Evolutionary conservation across 768 basidiomycete species (phyloP).

Genomic region (Grammothele lineata): DNA sequence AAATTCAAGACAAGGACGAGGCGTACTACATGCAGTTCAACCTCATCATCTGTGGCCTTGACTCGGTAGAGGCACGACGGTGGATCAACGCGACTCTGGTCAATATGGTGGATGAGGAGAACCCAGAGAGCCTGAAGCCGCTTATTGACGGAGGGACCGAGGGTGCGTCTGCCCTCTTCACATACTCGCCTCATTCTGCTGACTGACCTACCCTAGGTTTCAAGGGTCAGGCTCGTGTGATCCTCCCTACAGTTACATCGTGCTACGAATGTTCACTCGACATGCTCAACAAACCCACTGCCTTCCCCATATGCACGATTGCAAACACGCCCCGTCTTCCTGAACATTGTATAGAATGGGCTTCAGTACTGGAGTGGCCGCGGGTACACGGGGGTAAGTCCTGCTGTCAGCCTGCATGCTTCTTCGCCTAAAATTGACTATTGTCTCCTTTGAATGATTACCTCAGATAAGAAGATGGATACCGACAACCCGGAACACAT

Average conservation of each 20-base stretch:
- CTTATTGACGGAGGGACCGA: conserved; percentile 98
- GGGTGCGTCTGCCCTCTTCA: conserved; percentile 44
- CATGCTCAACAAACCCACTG: conserved; percentile 96
- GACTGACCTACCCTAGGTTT: conserved; percentile 57
- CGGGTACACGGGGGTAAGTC: conserved; percentile 75
- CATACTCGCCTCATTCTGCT: not conserved
- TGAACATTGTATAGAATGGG: conserved; percentile 99
- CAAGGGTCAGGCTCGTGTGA: conserved; percentile 97
- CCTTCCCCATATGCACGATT: conserved; percentile 98
- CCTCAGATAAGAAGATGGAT: conserved; percentile 88
- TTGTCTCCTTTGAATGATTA: too few relatives aligned
- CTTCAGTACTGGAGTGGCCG: conserved; percentile 99
- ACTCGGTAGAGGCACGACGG: conserved; percentile 93
- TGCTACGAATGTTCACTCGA: conserved; percentile 99
- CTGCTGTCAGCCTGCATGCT: too few relatives aligned
- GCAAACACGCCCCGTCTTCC: conserved; percentile 97
- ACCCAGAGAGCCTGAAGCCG: conserved; percentile 91
- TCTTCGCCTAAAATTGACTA: too few relatives aligned
- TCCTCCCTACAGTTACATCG: conserved; percentile 89
- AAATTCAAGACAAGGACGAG: conserved; percentile 96
- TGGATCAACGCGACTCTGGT: conserved; percentile 99
- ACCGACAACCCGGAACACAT: conserved; percentile 98
- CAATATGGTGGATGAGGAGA: conserved; percentile 89
- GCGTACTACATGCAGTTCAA: conserved; percentile 97
- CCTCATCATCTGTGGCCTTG: conserved; percentile 93